Evolutionary conservation across 768 basidiomycete species (phyloP).

Genomic region (Boletus eberwhitei): DNA sequence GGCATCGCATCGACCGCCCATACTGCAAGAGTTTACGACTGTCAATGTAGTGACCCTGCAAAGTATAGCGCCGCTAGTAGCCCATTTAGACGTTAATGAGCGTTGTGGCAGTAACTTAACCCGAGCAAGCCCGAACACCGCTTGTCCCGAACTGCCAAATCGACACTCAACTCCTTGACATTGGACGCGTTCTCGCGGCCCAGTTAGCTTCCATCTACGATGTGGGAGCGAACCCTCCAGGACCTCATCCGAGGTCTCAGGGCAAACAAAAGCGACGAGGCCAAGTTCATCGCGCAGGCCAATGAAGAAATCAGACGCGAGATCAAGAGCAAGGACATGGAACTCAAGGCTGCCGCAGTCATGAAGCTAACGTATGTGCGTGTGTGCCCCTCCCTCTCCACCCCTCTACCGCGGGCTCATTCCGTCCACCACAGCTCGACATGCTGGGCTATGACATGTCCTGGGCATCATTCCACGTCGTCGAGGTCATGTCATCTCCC

Average conservation of each 20-base stretch:
- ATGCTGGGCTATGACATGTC: constrained; percentile 96
- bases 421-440: constrained; percentile 62
- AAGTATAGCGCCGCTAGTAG: neutral
- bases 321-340: constrained; percentile 93
- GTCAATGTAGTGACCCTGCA: neutral
- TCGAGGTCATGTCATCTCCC: constrained; percentile 96
- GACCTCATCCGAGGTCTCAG: constrained; percentile 94
- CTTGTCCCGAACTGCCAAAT: neutral
- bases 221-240: constrained; percentile 97
- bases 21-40: no score
- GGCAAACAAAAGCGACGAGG: constrained; percentile 92
- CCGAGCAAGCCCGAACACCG: neutral
- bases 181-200: neutral
- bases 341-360: constrained; percentile 91
- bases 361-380: constrained; percentile 96
- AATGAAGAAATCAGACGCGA: constrained; percentile 93
- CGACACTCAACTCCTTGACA: neutral
- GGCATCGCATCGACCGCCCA: neutral
- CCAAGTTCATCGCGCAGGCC: constrained; percentile 87
- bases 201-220: constrained; percentile 28
- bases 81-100: no score
- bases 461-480: constrained; percentile 95
- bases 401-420: constrained; percentile 6
- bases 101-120: no score
- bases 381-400: constrained; percentile 18